Evolutionary conservation across 768 basidiomycete species (phyloP).

Genomic region (Candolleomyces aberdarensis): DNA sequence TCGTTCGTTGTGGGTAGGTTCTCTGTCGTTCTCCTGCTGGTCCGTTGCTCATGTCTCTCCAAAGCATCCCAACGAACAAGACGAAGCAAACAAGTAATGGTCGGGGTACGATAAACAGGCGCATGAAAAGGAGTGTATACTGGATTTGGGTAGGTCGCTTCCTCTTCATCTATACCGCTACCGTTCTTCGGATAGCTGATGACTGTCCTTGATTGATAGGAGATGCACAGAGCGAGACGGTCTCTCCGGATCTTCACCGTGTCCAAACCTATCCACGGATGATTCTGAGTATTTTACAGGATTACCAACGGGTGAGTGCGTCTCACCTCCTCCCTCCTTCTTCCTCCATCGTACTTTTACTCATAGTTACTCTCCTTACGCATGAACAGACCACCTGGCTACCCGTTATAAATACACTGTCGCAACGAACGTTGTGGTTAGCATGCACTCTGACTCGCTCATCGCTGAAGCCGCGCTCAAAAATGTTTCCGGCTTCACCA

Average conservation of each 20-base stretch:
- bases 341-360: too few species aligned
- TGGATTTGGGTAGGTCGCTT: constrained; percentile 39
- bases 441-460: constrained; percentile 76
- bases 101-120: too few species aligned
- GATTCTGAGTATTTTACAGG: constrained; percentile 77
- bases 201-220: too few species aligned
- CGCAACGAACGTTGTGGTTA: constrained; percentile 86
- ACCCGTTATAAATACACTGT: constrained; percentile 84
- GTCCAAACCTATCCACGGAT: constrained; percentile 76
- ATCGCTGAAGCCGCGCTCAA: constrained; percentile 71
- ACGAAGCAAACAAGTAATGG: too few species aligned
- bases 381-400: constrained; percentile 71
- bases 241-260: constrained; percentile 74
- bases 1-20: too few species aligned
- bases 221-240: constrained; percentile 79
- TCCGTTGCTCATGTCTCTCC: too few species aligned
- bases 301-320: constrained; percentile 65
- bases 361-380: too few species aligned
- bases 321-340: too few species aligned
- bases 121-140: too few species aligned
- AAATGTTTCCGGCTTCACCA: constrained; percentile 47
- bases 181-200: too few species aligned
- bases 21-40: too few species aligned
- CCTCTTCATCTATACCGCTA: background rate
- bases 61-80: too few species aligned